A percentile compares a stretch with the other conserved stretches of the same genome.
These are phyloP conservation scores for Hygrocybe coccinea DNA, from an alignment of 768 basidiomycete species.

Conservation along the genomic window DNA sequence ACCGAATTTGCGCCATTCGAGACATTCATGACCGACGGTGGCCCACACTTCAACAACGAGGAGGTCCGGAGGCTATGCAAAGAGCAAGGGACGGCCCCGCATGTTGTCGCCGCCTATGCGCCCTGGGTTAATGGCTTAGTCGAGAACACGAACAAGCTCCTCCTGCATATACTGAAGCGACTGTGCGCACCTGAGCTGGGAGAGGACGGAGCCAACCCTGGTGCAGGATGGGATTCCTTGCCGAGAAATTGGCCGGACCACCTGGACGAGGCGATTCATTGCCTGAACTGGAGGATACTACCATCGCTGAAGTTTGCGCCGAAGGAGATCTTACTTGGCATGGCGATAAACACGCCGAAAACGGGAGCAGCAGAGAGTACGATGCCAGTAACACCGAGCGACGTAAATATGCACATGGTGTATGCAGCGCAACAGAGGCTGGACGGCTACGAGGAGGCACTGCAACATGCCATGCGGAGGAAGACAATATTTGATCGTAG, in stretches of 20 bases:
- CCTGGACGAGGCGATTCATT: constrained; percentile 21
- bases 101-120: constrained; percentile 26
- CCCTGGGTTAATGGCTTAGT: constrained; percentile 40
- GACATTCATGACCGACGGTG: too few relatives aligned
- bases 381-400: neutral
- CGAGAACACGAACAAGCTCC: constrained; percentile 29
- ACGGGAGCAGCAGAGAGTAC: too few relatives aligned
- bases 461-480: too few relatives aligned
- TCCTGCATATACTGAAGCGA: too few relatives aligned
- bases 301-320: too few relatives aligned
- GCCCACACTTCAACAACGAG: too few relatives aligned
- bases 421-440: constrained; percentile 28
- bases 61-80: constrained; percentile 23
- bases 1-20: too few relatives aligned
- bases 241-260: constrained; percentile 24
- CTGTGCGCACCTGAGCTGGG: too few relatives aligned
- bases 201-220: too few relatives aligned
- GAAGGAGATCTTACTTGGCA: too few relatives aligned
- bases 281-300: neutral
- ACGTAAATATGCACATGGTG: constrained; percentile 19
- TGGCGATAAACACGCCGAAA: too few relatives aligned
- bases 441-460: constrained; percentile 24
- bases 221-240: constrained; percentile 4
- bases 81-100: neutral
- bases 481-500: constrained; percentile 22